A percentile compares a stretch with the other conserved stretches of the same genome.
These are phyloP conservation scores for Chrysophaeum taylorii DNA, from an alignment of 352 stramenopile species.

Conservation along the genomic window DNA sequence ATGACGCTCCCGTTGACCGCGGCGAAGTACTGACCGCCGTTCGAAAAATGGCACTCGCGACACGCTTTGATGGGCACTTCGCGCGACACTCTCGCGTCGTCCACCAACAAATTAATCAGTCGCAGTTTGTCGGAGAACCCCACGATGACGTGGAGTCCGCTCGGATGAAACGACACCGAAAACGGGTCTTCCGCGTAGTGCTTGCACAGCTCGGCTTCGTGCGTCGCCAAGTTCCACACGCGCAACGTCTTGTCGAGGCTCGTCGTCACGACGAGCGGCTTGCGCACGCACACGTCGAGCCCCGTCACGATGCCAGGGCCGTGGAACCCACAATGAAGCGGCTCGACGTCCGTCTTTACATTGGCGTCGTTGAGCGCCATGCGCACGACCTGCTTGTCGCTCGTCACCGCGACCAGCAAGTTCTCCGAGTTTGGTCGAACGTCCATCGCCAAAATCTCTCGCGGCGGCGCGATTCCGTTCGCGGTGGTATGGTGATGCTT, in stretches of 20 bases:
- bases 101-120: slow-evolving; percentile 84
- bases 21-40: slow-evolving; percentile 80
- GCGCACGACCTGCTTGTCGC: slow-evolving; percentile 28
- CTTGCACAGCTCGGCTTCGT: slow-evolving; percentile 75
- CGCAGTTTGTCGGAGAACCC: slow-evolving; percentile 83
- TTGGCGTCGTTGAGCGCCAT: slow-evolving; percentile 17
- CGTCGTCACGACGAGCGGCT: slow-evolving; percentile 75
- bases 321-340: slow-evolving; percentile 25
- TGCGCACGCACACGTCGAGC: slow-evolving; percentile 78
- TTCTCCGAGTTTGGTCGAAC: slow-evolving; percentile 37
- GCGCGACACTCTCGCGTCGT: slow-evolving; percentile 73
- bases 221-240: slow-evolving; percentile 85
- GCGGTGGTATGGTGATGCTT: slow-evolving; percentile 9
- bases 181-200: slow-evolving; percentile 74
- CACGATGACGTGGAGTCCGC: slow-evolving; percentile 64
- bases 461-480: background rate
- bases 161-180: slow-evolving; percentile 76
- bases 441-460: slow-evolving; percentile 20
- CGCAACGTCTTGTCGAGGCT: slow-evolving; percentile 73
- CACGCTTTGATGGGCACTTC: slow-evolving; percentile 82
- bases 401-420: slow-evolving; percentile 25
- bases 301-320: slow-evolving; percentile 62
- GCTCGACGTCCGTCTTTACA: background rate
- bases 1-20: slow-evolving; percentile 82
- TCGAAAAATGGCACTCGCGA: slow-evolving; percentile 71